phyloP scores from a whole-genome alignment of 2,329 filamentous ascomycete species.

The Myriangium duriaei region DNA sequence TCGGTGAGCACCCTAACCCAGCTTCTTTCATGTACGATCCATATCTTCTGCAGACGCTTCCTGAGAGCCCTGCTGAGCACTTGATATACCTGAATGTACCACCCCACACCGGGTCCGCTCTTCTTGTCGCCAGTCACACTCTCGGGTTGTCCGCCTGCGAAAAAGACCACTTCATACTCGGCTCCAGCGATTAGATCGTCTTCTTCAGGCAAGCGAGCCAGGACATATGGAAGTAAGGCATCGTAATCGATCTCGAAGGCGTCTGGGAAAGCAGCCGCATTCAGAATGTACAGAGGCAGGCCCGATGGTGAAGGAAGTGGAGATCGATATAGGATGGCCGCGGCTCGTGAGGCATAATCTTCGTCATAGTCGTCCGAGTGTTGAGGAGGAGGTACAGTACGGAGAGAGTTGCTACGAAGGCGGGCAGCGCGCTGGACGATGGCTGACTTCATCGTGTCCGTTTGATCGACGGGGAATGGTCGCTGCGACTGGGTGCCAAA shows the following conservation, averaged over 20 bases:
- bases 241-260: slow-evolving; percentile 43
- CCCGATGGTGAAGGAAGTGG: slow-evolving; percentile 38
- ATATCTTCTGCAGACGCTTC: slow-evolving; percentile 43
- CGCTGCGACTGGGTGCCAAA: too few species aligned
- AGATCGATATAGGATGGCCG: slow-evolving; percentile 42
- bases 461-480: background rate
- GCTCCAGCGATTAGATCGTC: slow-evolving; percentile 41
- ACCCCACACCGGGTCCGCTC: slow-evolving; percentile 39
- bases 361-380: slow-evolving; percentile 35
- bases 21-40: slow-evolving; percentile 45
- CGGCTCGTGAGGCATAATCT: slow-evolving; percentile 36
- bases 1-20: slow-evolving; percentile 45
- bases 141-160: slow-evolving; percentile 40
- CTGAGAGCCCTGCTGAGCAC: slow-evolving; percentile 41
- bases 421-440: slow-evolving; percentile 14
- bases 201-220: slow-evolving; percentile 41
- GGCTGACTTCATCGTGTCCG: slow-evolving; percentile 12
- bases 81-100: slow-evolving; percentile 47
- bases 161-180: slow-evolving; percentile 46
- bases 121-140: slow-evolving; percentile 33
- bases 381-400: slow-evolving; percentile 33
- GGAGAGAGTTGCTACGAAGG: slow-evolving; percentile 31
- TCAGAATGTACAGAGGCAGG: slow-evolving; percentile 42
- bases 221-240: slow-evolving; percentile 41
- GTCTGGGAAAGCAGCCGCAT: slow-evolving; percentile 45